Base-by-base conservation (phyloP, 495 filamentous ascomycete genomes). In the Talaromyces thailandensis region DNA sequence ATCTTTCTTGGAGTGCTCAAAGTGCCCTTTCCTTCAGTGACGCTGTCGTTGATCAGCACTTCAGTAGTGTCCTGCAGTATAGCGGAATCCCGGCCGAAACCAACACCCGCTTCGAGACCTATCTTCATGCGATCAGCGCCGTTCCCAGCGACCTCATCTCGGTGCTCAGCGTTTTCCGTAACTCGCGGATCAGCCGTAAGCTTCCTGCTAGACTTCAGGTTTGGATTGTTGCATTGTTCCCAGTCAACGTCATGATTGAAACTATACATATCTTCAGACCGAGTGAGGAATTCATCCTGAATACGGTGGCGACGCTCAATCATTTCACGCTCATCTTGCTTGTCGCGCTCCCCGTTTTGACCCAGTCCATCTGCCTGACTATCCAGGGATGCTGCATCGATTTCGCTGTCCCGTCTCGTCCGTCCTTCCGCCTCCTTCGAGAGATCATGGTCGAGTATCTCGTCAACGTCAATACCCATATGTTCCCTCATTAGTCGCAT, bases 401-500 rank as follows among this genome's bases (percentile, higher is more conserved):
- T 66, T 28, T 65, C 64, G 24, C 75, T 69, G 11, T 74, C 71
- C 53, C 78, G 69, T 26, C 76, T 74, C 50, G 71, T 75, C 51
- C 72, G 73, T n/a, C 75, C 61, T 62, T 78, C 75, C 67, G 78
- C 75, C 65, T 80, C 76, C 3, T 72, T 75, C 11, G 71, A 69
- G 23, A 79, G 82, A 65, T 96, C 91, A 55, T 93, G 88, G 64
- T 94, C 92, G 76, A 90, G 79, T 61, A 96, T 82, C 69, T 89
- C 91, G 69, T 99, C 94, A 21, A 96, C 90, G 68, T 98, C 94
- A 59, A 99, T 77, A 35, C 94, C 94, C 37, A 99, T 81, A 80
- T 99, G 94, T 74, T 99, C 94, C 64, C 94, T 85, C 94, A 98
- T 98, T 52, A 99, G 76, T 45, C 95, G 86, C 80, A 96, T 87